phyloP scores from a whole-genome alignment of 129 eudicot species.

The carrot (Daucus carota) region DNA sequence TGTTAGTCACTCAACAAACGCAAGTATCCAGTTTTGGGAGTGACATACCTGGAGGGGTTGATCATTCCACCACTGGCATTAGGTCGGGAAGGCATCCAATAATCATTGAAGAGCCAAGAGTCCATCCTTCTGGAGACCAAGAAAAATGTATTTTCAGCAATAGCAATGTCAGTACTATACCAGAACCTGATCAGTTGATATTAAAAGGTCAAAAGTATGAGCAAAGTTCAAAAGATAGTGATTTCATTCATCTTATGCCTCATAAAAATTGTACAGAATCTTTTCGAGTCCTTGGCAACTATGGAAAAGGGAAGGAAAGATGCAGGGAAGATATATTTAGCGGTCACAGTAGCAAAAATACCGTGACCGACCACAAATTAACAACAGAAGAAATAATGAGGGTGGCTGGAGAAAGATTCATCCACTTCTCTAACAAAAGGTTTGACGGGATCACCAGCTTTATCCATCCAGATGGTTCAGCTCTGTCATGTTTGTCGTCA shows the following conservation, averaged over 20 bases:
- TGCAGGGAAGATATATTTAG: slow-evolving; percentile 1
- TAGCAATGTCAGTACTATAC: background rate
- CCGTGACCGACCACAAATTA: slow-evolving; percentile 7
- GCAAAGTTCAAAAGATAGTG: background rate
- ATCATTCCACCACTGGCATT: slow-evolving; percentile 6
- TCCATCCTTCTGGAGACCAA: background rate
- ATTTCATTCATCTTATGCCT: slow-evolving; percentile 4
- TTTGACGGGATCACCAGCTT: slow-evolving; percentile 34
- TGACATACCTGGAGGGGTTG: slow-evolving; percentile 4
- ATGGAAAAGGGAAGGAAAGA: slow-evolving; percentile 20
- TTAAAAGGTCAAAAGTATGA: background rate
- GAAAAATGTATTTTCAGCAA: background rate
- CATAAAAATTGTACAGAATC: slow-evolving; percentile 14
- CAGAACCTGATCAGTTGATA: background rate
- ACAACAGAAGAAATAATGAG: slow-evolving; percentile 48
- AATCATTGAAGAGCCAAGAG: slow-evolving; percentile 1
- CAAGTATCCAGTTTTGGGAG: slow-evolving; percentile 7
- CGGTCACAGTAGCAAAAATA: background rate
- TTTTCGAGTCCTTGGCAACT: slow-evolving; percentile 20
- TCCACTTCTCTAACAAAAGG: slow-evolving; percentile 40
- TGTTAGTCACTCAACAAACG: background rate
- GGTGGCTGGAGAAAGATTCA: slow-evolving; percentile 57
- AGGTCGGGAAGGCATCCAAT: background rate
- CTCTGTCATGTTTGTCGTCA: slow-evolving; percentile 26
- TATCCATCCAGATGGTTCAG: slow-evolving; percentile 47